These are phyloP conservation scores for Phytophthora brassicae DNA, from an alignment of 352 stramenopile species.

Conservation along the genomic window DNA sequence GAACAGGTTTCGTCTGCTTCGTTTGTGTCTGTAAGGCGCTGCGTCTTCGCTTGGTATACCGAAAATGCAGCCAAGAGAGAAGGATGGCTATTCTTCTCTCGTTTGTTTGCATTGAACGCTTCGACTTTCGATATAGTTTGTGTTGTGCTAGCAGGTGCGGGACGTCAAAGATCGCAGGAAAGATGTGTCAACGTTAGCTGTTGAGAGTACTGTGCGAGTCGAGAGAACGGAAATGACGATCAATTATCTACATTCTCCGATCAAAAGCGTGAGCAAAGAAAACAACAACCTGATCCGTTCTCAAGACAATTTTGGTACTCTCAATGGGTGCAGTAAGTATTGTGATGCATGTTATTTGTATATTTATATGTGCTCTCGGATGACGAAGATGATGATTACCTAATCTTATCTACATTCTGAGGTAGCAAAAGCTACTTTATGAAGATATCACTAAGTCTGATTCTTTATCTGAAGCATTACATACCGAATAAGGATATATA, in stretches of 20 bases:
- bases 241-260: slow-evolving; percentile 74
- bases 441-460: slow-evolving; percentile 33
- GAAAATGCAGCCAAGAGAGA: slow-evolving; percentile 28
- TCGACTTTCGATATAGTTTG: slow-evolving; percentile 12
- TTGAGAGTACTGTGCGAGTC: slow-evolving; percentile 9
- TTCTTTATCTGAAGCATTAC: slow-evolving; percentile 29
- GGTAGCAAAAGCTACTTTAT: slow-evolving; percentile 22
- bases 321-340: background rate
- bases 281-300: slow-evolving; percentile 36
- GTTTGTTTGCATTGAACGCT: slow-evolving; percentile 29
- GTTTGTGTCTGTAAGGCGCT: slow-evolving; percentile 15
- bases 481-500: no score
- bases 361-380: slow-evolving; percentile 17
- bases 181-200: no score
- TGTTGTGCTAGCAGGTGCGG: slow-evolving; percentile 18
- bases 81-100: slow-evolving; percentile 22
- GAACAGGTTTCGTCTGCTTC: slow-evolving; percentile 8
- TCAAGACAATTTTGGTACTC: slow-evolving; percentile 18
- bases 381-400: slow-evolving; percentile 69
- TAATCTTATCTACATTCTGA: slow-evolving; percentile 75
- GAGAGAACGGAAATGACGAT: slow-evolving; percentile 67
- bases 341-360: slow-evolving; percentile 10
- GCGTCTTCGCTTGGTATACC: slow-evolving; percentile 35
- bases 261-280: slow-evolving; percentile 42
- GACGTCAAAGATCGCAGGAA: slow-evolving; percentile 6